Conservation (phyloP, 768 basidiomycete genomes). For the Tephrocybe sp. region DNA sequence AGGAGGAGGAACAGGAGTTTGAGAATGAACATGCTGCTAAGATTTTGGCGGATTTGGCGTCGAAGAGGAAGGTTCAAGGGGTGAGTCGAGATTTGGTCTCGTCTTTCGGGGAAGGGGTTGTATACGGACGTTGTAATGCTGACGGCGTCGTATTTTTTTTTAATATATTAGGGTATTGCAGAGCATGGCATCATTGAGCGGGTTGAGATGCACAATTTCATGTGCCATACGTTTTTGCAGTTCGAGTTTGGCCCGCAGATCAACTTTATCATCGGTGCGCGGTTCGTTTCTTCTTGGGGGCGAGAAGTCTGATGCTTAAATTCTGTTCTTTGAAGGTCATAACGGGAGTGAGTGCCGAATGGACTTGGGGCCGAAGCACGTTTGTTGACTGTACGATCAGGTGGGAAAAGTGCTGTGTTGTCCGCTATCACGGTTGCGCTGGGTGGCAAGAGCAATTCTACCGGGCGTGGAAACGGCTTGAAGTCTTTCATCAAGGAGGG, state of each 20-base stretch:
- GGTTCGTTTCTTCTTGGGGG: neutral
- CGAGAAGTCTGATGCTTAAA: no score
- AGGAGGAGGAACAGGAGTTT: slow-evolving; percentile 64
- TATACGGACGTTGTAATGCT: neutral
- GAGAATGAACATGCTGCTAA: slow-evolving; percentile 60
- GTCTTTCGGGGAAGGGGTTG: neutral
- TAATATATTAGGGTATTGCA: slow-evolving; percentile 79
- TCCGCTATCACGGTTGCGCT: slow-evolving; percentile 92
- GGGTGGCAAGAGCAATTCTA: slow-evolving; percentile 90
- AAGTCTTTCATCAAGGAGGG: slow-evolving; percentile 88
- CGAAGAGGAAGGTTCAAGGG: slow-evolving; percentile 44
- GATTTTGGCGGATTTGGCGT: slow-evolving; percentile 55
- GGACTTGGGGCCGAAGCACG: no score
- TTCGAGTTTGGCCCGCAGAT: slow-evolving; percentile 91
- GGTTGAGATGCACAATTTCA: slow-evolving; percentile 89
- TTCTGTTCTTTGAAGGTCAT: slow-evolving; percentile 53
- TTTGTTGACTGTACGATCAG: slow-evolving; percentile 35
- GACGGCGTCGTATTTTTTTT: slow-evolving; percentile 1
- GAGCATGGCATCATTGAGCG: slow-evolving; percentile 87
- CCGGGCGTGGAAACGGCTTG: slow-evolving; percentile 84
- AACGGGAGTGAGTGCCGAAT: slow-evolving; percentile 69
- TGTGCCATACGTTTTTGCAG: slow-evolving; percentile 87
- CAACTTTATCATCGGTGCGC: slow-evolving; percentile 90
- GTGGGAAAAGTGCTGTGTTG: slow-evolving; percentile 93
- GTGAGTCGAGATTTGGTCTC: slow-evolving; percentile 30